Percentiles rank a stretch among this genome's conserved stretches.
Evolutionary conservation across 1,284 basidiomycete genomes (phyloP).

Genomic region (Ceratobasidium sp.): DNA sequence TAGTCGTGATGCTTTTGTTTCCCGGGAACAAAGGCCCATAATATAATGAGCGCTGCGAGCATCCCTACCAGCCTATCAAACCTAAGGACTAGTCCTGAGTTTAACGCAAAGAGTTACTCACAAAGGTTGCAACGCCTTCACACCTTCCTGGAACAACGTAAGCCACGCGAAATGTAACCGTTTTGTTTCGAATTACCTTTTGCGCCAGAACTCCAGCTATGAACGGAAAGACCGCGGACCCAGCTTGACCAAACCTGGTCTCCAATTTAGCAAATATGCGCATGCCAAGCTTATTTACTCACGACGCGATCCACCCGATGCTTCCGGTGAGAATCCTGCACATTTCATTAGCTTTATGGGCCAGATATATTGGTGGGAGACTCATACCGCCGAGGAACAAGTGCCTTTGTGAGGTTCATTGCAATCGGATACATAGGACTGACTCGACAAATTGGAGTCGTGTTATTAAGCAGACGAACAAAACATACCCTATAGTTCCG

Average conservation of each 20-base stretch:
- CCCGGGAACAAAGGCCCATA: conserved; percentile 25
- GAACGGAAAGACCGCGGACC: conserved; percentile 46
- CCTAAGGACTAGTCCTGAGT: too few relatives aligned
- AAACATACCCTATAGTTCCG: too few relatives aligned
- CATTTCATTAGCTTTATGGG: neutral
- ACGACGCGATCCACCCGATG: conserved; percentile 46
- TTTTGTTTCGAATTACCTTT: too few relatives aligned
- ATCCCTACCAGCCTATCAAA: conserved; percentile 31
- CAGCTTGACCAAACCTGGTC: conserved; percentile 45
- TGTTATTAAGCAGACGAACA: too few relatives aligned
- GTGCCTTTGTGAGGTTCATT: conserved; percentile 43
- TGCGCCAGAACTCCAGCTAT: conserved; percentile 38
- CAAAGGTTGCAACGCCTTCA: conserved; percentile 38
- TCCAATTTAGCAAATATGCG: neutral
- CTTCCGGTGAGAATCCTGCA: conserved; percentile 43
- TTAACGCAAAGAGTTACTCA: neutral
- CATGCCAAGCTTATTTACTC: neutral
- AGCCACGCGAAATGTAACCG: too few relatives aligned
- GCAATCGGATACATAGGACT: conserved; percentile 46
- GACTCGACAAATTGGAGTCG: too few relatives aligned
- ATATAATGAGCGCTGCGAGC: conserved; percentile 18
- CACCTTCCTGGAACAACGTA: conserved; percentile 21
- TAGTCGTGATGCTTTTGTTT: neutral
- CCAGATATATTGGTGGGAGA: neutral
- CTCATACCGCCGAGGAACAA: conserved; percentile 44